Evolutionary conservation across 345 rosid genomes (phyloP).

Genomic region (Litchi chinensis): DNA sequence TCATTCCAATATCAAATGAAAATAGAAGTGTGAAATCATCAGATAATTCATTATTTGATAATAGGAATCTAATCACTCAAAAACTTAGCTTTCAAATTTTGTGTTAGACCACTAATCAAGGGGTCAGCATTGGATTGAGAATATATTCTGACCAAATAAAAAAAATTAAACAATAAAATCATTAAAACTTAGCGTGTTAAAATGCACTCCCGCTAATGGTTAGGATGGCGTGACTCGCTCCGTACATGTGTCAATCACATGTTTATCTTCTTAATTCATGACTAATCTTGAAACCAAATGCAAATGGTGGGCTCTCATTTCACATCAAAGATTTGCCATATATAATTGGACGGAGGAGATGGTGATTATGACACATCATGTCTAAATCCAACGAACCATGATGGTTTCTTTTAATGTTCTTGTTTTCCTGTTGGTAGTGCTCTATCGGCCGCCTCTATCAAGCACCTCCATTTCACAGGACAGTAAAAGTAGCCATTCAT

Average conservation of each 20-base stretch:
- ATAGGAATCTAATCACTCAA: background rate
- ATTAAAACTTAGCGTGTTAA: background rate
- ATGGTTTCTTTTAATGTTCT: background rate
- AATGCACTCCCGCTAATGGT: background rate
- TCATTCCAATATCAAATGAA: background rate
- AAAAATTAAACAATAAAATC: background rate
- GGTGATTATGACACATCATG: conserved; percentile 3
- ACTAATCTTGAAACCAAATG: background rate
- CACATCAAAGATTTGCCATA: background rate
- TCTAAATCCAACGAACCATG: conserved; percentile 12
- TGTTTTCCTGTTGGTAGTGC: conserved; percentile 2
- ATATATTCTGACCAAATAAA: too few relatives aligned
- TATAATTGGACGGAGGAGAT: background rate
- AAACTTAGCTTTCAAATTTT: background rate
- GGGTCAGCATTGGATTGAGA: background rate
- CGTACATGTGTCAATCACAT: background rate
- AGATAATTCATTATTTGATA: background rate
- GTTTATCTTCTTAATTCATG: background rate
- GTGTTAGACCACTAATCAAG: background rate
- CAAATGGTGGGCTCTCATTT: conserved; percentile 7
- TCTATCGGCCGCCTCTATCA: background rate
- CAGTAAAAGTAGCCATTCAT: background rate
- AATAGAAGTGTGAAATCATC: too few relatives aligned
- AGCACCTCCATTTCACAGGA: background rate
- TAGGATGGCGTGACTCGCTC: background rate